These are phyloP conservation scores for Pythium dissimile DNA, from an alignment of 352 stramenopile genomes.

Conservation along the genomic window DNA sequence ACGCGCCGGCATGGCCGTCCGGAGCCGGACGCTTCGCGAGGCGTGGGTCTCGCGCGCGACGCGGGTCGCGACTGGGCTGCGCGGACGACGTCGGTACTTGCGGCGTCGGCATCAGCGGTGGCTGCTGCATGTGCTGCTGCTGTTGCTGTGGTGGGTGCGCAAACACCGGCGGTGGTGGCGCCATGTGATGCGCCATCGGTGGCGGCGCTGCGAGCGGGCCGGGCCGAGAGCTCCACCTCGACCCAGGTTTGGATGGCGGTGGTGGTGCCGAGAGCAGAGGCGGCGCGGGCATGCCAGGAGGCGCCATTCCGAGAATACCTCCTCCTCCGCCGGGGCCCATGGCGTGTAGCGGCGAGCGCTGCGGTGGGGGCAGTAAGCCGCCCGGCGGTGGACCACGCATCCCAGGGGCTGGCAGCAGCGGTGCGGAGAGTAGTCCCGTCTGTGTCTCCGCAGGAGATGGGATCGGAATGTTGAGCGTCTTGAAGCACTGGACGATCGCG, in stretches of 20 bases:
- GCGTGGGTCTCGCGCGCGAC: conserved; percentile 50
- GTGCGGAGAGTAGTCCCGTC: conserved; percentile 39
- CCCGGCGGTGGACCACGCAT: conserved; percentile 20
- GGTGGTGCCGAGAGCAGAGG: conserved; percentile 20
- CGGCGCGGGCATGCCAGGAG: conserved; percentile 25
- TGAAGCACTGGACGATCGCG: conserved; percentile 83
- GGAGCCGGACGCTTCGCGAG: conserved; percentile 37
- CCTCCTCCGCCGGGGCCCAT: conserved; percentile 17
- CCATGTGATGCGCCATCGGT: background rate
- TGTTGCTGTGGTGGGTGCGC: background rate
- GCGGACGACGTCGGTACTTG: conserved; percentile 1
- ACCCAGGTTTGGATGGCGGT: conserved; percentile 33
- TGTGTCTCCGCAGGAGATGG: conserved; percentile 49
- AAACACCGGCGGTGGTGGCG: background rate
- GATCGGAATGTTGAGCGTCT: conserved; percentile 81
- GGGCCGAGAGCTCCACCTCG: conserved; percentile 67
- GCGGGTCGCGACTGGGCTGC: conserved; percentile 46
- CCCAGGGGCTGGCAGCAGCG: conserved; percentile 9
- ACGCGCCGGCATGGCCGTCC: background rate
- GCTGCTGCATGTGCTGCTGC: conserved; percentile 13
- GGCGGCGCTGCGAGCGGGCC: conserved; percentile 22
- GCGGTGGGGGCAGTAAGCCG: conserved; percentile 32
- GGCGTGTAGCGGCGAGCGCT: conserved; percentile 26
- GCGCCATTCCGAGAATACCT: conserved; percentile 47
- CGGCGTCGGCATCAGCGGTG: conserved; percentile 21